These are phyloP conservation scores for Asterochloris sp. DNA, from an alignment of 139 green algal genomes.

Conservation along the genomic window DNA sequence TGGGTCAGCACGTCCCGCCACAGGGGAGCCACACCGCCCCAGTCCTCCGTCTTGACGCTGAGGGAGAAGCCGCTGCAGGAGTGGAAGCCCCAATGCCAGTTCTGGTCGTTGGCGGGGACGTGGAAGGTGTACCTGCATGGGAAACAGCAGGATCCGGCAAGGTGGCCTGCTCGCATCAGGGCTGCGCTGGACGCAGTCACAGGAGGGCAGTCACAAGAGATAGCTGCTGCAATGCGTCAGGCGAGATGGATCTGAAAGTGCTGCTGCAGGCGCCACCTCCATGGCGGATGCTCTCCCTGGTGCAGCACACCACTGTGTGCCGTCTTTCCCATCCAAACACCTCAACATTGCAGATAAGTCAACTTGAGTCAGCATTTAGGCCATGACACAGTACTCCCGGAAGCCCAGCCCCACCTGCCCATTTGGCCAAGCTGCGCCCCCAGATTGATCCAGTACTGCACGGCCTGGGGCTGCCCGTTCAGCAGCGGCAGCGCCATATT, in stretches of 20 bases:
- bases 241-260: not conserved
- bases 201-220: too few relatives aligned
- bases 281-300: not conserved
- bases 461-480: not conserved
- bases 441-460: not conserved
- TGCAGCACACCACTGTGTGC: too few relatives aligned
- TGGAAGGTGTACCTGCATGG: conserved; percentile 26
- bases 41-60: not conserved
- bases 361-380: too few relatives aligned
- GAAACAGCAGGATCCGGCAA: not conserved
- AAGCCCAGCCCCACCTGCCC: too few relatives aligned
- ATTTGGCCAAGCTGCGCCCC: too few relatives aligned
- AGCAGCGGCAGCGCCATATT: not conserved
- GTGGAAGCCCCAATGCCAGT: conserved; percentile 43
- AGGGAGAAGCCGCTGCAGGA: conserved; percentile 29
- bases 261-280: not conserved
- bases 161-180: too few relatives aligned
- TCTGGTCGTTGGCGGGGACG: conserved; percentile 32
- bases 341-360: too few relatives aligned
- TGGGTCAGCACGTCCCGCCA: conserved; percentile 41
- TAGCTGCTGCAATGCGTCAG: too few relatives aligned
- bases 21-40: conserved; percentile 21
- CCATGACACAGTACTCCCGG: too few relatives aligned
- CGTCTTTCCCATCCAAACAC: too few relatives aligned
- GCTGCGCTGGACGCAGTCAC: too few relatives aligned